Evolutionary conservation across 1,284 basidiomycete species (phyloP), one percentile per base, ranked within the genome.

Genomic region (Sphagnurus paluster): DNA sequence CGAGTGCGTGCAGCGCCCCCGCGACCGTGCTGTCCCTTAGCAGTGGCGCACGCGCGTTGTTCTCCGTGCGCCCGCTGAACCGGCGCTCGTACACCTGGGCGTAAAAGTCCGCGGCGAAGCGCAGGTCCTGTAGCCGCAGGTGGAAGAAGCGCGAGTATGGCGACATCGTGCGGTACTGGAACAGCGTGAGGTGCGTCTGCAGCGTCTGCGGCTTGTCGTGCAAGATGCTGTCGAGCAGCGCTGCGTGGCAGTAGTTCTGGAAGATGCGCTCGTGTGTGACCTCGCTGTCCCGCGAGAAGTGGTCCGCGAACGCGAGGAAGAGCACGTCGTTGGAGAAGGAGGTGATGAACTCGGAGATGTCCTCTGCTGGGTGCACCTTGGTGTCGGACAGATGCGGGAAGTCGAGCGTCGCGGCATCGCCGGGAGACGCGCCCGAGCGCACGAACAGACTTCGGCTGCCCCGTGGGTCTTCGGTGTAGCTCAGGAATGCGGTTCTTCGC

Each of bases 401-500:
- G 62, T 93, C 89, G 2, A 91, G 72, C 0, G 82, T 81, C 46
- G 88, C 84, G 24, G 82, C 82, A 62, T 84, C 89, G 17, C 82
- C 88, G 23, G 82, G 82, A 40, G 81, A 88, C 43, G 81, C 85
- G 13, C 90, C 77, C 42, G 90, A 81, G 39, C 87, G 79, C 39
- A 92, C 82, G 63, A 93, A 91, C 9, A 98, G 76, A 64, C 91
- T 93, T 38, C 93, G 80, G 56, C 91, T 93, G 5, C 95, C 95
- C 53, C 90, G 83, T 0, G 95, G 92, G 67, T 98, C 96, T 56
- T 93, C 89, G 9, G 85, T 84, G 59, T 98, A 98, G 62, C 90
- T 91, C 35, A 98, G 73, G 65, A 94, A 95, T 1, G 93, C 94
- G 0, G 92, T 88, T 35, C 92, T 82, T 16, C 95, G 85, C 67